Evolutionary conservation across 352 stramenopile genomes (phyloP), one percentile per base, ranked within the genome.

Genomic region (Aphanomyces euteiches): DNA sequence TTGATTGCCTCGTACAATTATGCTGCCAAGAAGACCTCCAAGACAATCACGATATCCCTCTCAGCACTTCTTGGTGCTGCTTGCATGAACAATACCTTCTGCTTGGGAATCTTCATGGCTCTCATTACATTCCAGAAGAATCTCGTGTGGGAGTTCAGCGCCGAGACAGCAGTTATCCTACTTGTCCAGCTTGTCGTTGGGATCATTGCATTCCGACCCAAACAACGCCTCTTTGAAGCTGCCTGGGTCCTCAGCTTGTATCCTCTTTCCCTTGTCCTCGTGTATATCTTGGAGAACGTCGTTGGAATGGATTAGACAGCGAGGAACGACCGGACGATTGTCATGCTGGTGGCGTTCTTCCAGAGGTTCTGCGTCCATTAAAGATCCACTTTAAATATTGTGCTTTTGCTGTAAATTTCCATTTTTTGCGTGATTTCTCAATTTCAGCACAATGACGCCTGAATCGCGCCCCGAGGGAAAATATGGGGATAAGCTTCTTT

Each of bases 1-100:
- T 83, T 99, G 45, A 97, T 99, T 73, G 95, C 96, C 21, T 94
- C 91, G 41, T 98, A 98, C 80, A 98, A 97, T 73, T 99, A 99
- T 78, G 96, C 96, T 48, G 80, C 90, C 43, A 99, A 99, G 83
- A 99, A 99, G 80, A 99, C 96, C 56, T 89, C 84, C 73, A 98
- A 98, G 81, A 98, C 92, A 19, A 98, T 99, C 54, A 97, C 95
- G 39, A 98, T 99, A 69, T 97, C 93, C 8, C 84, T 99, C 39
- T 90, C 94, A 53, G 82, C 90, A 56, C 82, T 98, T 58, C 87
- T 98, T 34, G 97, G 97, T 37, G 96, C 96, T 37, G 96, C 96
- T 13, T 98, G 92, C 76, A 99, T 99, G 96, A 99, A 99, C 87
- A 99, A 99, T 83, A 99, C 97, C n/a, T 98, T 99, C 76, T 98